Percentiles rank a stretch among this genome's conserved stretches.
Conservation (phyloP, 495 filamentous ascomycete genomes). For the Gamarada debralockiae region DNA sequence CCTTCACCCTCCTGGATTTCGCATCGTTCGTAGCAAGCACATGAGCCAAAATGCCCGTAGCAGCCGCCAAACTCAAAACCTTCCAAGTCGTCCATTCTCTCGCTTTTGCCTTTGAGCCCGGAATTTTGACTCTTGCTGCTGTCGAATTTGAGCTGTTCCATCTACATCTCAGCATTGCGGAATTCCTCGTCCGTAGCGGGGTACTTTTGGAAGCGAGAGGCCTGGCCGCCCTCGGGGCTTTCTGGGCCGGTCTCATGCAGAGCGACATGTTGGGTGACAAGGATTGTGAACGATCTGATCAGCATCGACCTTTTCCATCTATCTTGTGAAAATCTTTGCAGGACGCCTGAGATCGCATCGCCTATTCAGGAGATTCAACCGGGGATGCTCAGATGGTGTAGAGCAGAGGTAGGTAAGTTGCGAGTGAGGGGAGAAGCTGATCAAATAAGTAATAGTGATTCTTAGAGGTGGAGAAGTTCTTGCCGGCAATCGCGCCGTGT, state of each 20-base stretch:
- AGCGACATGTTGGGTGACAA: background rate
- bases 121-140: background rate
- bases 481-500: background rate
- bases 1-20: background rate
- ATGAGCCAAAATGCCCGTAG: slow-evolving; percentile 25
- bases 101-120: background rate
- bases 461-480: background rate
- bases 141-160: background rate
- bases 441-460: background rate
- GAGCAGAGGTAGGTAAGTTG: background rate
- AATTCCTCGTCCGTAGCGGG: slow-evolving; percentile 2
- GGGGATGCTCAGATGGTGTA: background rate
- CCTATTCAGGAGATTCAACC: too few species aligned
- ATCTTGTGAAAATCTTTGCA: background rate
- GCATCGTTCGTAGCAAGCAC: background rate
- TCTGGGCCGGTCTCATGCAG: slow-evolving; percentile 15
- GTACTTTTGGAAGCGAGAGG: slow-evolving; percentile 9
- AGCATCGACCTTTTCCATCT: background rate
- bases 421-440: background rate
- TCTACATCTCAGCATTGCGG: background rate
- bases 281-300: background rate
- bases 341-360: background rate
- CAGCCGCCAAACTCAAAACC: slow-evolving; percentile 35
- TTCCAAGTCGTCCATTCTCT: slow-evolving; percentile 16
- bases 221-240: slow-evolving; percentile 3